These are phyloP conservation scores for Penicillium sp. DNA, from an alignment of 2,329 filamentous ascomycete genomes.

Conservation along the genomic window DNA sequence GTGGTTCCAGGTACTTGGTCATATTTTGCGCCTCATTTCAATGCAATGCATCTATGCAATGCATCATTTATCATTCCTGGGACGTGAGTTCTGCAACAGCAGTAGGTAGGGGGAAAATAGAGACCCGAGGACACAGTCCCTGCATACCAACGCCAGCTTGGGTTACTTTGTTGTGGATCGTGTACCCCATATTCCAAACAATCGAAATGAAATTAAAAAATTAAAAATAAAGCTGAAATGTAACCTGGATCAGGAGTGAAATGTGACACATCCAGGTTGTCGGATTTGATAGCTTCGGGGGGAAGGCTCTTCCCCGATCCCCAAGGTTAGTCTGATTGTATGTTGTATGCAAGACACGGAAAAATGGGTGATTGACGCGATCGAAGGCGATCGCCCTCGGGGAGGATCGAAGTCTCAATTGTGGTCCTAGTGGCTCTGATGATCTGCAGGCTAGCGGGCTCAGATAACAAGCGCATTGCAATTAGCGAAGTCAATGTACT, in stretches of 20 bases:
- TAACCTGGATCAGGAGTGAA: slow-evolving; percentile 14
- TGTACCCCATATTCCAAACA: slow-evolving; percentile 3
- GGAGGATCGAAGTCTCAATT: slow-evolving; percentile 5
- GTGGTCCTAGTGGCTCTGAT: slow-evolving; percentile 2
- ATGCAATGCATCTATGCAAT: slow-evolving; percentile 3
- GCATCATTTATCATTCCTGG: slow-evolving; percentile 8
- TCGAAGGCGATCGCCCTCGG: slow-evolving; percentile 8
- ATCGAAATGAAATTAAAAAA: not conserved
- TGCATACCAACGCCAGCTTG: slow-evolving; percentile 21
- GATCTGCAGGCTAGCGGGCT: slow-evolving; percentile 12
- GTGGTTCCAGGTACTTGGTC: slow-evolving; percentile 8
- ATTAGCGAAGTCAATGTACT: not conserved
- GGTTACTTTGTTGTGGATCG: slow-evolving; percentile 11
- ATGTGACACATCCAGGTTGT: slow-evolving; percentile 23
- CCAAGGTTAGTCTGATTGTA: slow-evolving; percentile 14
- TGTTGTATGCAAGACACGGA: slow-evolving; percentile 19
- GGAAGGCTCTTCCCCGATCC: slow-evolving; percentile 20
- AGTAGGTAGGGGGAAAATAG: slow-evolving; percentile 1
- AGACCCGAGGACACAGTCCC: slow-evolving; percentile 13
- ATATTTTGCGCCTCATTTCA: slow-evolving; percentile 11
- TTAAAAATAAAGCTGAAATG: not conserved
- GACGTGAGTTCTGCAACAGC: slow-evolving; percentile 1
- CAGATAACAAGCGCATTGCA: not conserved
- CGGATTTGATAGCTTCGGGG: slow-evolving; percentile 23
- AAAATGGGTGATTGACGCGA: slow-evolving; percentile 13